phyloP scores from a whole-genome alignment of 176 grass and related monocot species.

The Stipa capillata region DNA sequence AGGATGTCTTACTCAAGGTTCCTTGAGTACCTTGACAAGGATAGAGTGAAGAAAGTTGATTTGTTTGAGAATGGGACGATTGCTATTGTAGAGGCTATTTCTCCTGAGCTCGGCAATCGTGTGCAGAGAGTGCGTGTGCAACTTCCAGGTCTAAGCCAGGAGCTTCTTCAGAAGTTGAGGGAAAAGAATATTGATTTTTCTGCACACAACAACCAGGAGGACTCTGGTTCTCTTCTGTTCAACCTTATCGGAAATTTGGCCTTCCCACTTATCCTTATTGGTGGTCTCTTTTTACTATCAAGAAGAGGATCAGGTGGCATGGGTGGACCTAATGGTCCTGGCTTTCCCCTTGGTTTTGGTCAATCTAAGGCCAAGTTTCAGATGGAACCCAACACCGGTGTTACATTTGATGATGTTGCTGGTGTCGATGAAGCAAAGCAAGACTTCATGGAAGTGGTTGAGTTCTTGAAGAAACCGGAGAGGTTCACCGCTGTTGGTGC shows the following conservation, averaged over 20 bases:
- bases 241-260: constrained; percentile 95
- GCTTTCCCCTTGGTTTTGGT: constrained; percentile 82
- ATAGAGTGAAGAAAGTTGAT: constrained; percentile 89
- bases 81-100: constrained; percentile 88
- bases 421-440: constrained; percentile 94
- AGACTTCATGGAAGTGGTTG: constrained; percentile 98
- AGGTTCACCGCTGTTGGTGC: constrained; percentile 97
- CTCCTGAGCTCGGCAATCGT: constrained; percentile 87
- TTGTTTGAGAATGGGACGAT: constrained; percentile 93
- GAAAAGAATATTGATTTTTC: constrained; percentile 97
- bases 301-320: constrained; percentile 78
- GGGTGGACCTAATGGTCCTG: constrained; percentile 86
- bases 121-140: constrained; percentile 94
- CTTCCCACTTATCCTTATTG: constrained; percentile 94
- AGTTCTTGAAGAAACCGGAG: constrained; percentile 96
- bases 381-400: constrained; percentile 98
- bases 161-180: constrained; percentile 95
- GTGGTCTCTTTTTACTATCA: constrained; percentile 86
- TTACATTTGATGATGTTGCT: constrained; percentile 95
- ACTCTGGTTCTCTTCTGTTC: constrained; percentile 80
- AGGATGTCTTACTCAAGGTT: constrained; percentile 98
- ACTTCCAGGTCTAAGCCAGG: constrained; percentile 82
- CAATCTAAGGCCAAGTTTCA: constrained; percentile 98
- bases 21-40: constrained; percentile 96
- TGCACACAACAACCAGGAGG: constrained; percentile 88